Evolutionary conservation across 2,329 filamentous ascomycete species (phyloP), one percentile per base, ranked within the genome.

Genomic region (Fusarium coffeatum): DNA sequence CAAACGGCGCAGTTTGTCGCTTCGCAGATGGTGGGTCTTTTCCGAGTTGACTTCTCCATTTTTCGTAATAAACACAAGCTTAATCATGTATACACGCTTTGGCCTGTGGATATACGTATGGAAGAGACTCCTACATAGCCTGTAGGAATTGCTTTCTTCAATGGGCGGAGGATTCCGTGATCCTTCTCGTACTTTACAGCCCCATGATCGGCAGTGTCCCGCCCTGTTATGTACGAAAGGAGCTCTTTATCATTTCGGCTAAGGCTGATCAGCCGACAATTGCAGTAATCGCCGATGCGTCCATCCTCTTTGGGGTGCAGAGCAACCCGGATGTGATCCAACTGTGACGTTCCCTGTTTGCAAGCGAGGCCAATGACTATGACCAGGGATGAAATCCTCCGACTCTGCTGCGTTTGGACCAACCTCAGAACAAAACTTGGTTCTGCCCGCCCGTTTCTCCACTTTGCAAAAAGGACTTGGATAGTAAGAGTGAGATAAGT

Each of bases 391-490:
- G 18, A n/a, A n/a, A 37, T 37, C 34, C 10, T 37, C 34, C 34
- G 34, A n/a, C 10, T 37, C 34, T 5, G 1, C 16, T 11, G 34
- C 10, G 18, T 7, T n/a, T 37, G 34, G 34, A 37, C 16, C 34
- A 11, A n/a, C 9, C 34, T n/a, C 34, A 37, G 34, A n/a, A 10
- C 9, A 37, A 37, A 37, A 11, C 34, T 5, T 37, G 18, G 0
- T 37, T 37, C 0, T 7, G 34, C 0, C 9, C 18, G 18, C n/a
- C 16, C 0, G 0, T 0, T 11, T 37, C 18, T n/a, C 34, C 18
- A 37, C 18, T n/a, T n/a, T n/a, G 10, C 9, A 7, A 18, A 37
- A n/a, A 7, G 9, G 9, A n/a, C 5, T 6, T 37, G 34, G 3
- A 6, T 37, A 37, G 9, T 9, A 37, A 37, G 34, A 9, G 5